Evolutionary conservation across 2,329 filamentous ascomycete genomes (phyloP), one percentile per base, ranked within the genome.

Genomic region (Colletotrichum sp.): DNA sequence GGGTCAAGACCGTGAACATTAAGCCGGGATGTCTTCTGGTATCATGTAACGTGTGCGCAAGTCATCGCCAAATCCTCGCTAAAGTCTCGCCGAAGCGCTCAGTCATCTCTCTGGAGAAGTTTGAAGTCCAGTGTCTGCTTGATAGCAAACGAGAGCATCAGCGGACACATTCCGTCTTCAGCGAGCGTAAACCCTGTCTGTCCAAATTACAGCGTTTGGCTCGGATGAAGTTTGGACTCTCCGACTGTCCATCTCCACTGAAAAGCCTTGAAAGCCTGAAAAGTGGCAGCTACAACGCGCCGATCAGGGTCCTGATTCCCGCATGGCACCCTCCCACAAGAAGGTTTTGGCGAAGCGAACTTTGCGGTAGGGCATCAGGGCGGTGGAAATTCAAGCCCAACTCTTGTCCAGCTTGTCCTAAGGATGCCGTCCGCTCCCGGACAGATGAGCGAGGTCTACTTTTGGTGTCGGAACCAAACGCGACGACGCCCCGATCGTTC

Each of bases 201-300:
- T 52, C 43, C 43, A 39, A 14, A 12, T 30, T 64, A 32, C 52
- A 67, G 36, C 12, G 18, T 52, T 55, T 48, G 64, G 69, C 73
- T 73, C 73, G 57, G 73, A 73, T 57, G 73, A 75, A 73, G 69
- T 75, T 73, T 68, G 73, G 43, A 68, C 73, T 73, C 39, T 68
- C 34, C 7, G 10, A 39, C 21, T 32, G 13, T 39, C 57, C 39
- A 21, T 24, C 30, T 36, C 63, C 32, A 68, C 70, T 48, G 28
- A 75, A 63, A 7, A 13, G 30, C 14, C 28, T 9, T 48, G 39
- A 66, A 60, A 43, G 61, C 72, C 67, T 67, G 13, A 14, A 12
- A 14, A 21, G 59, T 34, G 57, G 34, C 28, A 68, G 68, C 63
- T 28, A 64, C 69, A 24, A 18, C 39, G 39, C 68, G 68, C 52